Base-by-base conservation (phyloP, 2,329 filamentous ascomycete genomes). In the Trichoderma harzianum region DNA sequence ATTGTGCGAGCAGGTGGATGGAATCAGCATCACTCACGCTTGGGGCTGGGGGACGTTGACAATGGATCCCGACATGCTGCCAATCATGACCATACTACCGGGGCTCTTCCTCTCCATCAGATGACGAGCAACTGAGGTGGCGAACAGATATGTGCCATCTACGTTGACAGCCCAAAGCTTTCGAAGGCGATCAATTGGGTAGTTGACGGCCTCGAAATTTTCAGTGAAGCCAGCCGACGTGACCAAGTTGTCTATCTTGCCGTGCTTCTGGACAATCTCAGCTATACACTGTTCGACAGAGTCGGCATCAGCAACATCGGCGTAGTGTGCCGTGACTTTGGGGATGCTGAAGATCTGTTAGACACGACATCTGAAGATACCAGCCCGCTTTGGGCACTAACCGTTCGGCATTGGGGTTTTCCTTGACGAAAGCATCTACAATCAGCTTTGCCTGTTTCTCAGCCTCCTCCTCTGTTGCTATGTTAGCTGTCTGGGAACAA, bases 171-270 rank as follows among this genome's bases (percentile, higher is more conserved):
- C 91, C 94, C 94, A 98, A 18, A 98, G 90, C 86, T 97, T 97
- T 82, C 95, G 90, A 82, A 98, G 91, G 75, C 95, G 92, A 76
- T 97, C 94, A 76, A 95, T 90, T 1, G 95, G 95, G 83, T 98
- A 98, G 76, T 91, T 90, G 78, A 95, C 92, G 61, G 95, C 95
- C 78, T 97, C 92, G 79, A 94, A 97, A 85, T 98, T 98, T 85
- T 98, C 95, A 16, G 93, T 96, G 84, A 98, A 97, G 60, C 95
- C 95, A 64, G 95, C 95, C n/a, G 94, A 97, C 30, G 95, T 98
- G 77, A 98, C 95, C 30, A 98, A 88, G 82, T 93, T 91, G 83
- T 97, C 94, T 76, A 98, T 94, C 81, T 92, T 92, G 82, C 91
- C 91, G 80, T 97, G 95, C 32, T 78, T 76, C 62, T 77, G 74